Conservation (phyloP, 208 protist species). For the Leishmania guyanensis region DNA sequence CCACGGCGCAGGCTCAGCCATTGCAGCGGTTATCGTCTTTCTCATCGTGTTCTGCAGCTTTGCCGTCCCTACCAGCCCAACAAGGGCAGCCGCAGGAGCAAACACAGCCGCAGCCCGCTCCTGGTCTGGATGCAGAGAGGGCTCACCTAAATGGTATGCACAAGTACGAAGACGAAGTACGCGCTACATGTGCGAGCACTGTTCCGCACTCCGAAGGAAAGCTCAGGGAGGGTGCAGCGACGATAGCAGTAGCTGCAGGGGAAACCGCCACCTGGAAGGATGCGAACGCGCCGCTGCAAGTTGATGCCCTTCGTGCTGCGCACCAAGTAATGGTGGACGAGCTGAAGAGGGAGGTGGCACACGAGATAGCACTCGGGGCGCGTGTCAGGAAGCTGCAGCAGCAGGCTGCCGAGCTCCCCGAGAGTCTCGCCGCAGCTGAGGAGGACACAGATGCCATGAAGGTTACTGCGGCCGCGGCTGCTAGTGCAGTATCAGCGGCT, state of each 20-base stretch:
- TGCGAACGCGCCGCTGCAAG: slow-evolving; percentile 1
- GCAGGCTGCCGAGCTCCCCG: not conserved
- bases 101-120: slow-evolving; percentile 11
- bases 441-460: not conserved
- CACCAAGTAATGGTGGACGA: slow-evolving; percentile 8
- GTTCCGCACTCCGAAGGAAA: slow-evolving; percentile 54
- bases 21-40: not conserved
- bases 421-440: not conserved
- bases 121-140: slow-evolving; percentile 33
- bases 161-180: slow-evolving; percentile 49
- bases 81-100: not conserved
- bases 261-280: not conserved
- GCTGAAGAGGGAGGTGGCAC: slow-evolving; percentile 5
- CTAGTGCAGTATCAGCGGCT: not conserved
- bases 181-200: slow-evolving; percentile 33
- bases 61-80: too few relatives aligned
- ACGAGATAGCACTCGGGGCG: slow-evolving; percentile 1
- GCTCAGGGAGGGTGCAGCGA: slow-evolving; percentile 9
- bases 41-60: not conserved
- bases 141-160: slow-evolving; percentile 24
- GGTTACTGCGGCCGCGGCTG: not conserved
- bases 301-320: not conserved
- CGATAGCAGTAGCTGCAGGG: not conserved
- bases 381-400: slow-evolving; percentile 6
- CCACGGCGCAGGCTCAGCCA: not conserved